Base-by-base conservation (phyloP, 805 yeast genomes). In the Cyberlindnera suaveolens region DNA sequence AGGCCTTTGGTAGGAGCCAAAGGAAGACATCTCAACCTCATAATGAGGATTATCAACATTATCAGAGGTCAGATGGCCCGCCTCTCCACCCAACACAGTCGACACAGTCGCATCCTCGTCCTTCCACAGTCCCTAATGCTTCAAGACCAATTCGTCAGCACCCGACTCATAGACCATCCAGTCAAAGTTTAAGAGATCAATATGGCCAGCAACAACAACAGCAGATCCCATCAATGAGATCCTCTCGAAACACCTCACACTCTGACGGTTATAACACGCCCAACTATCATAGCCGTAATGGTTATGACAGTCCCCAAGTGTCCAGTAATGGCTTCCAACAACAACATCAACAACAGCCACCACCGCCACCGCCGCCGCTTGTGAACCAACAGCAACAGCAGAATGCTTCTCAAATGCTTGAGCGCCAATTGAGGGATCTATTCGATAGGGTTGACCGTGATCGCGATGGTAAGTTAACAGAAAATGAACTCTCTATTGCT, bases 401-500 rank as follows among this genome's bases (percentile, higher is more conserved):
- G 26, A 44, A 45, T 26, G 49, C 58, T 2, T 48, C 48, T 1
- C 56, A 51, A 32, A 17, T 50, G 2, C 33, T 75, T 15, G 80
- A 76, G 48, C 58, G 62, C 19, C 78, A 74, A 48, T 62, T 76
- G 39, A 58, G 75, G 32, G 64, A 70, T 5, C 67, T 77, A 14
- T 78, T 78, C 51, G 78, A 73, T 42, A 70, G 71, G 41, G 79
- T 74, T 5, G 84, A 81, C 57, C 62, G 71, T 30, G 70, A 77
- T 51, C 63, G 68, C 33, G 71, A 74, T 34, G 86, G 86, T 1
- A 64, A 57, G 40, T 68, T 82, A 32, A 70, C 80, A 2, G 77
- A 77, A 40, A 60, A 61, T 11, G 90, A 83, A 61, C 67, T 82
- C 34, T 70, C 79, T 6, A 60, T 63, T 34, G 85, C 85, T 3